Evolutionary conservation across 352 stramenopile species (phyloP), one percentile per base, ranked within the genome.

Genomic region (Globisporangium okanoganense): DNA sequence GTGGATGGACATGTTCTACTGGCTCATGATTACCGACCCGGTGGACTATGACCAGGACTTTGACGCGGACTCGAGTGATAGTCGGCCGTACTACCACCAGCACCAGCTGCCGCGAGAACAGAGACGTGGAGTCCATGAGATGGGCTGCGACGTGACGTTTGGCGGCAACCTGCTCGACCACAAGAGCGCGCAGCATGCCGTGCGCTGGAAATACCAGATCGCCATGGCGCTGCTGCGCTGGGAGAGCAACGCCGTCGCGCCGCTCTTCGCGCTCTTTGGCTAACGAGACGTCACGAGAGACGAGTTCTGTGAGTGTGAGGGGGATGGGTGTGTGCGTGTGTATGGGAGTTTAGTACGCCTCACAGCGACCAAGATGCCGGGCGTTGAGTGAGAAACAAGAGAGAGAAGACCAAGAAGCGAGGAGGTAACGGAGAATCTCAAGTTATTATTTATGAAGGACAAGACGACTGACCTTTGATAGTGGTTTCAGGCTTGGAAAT

Each of bases 1-100:
- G 73, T 92, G 82, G 82, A 90, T 92, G 80, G 79, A 90, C 33
- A 92, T 92, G 80, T 90, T 90, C 40, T 92, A 92, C 72, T 92
- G 82, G 82, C 80, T 92, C 48, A 86, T 89, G 82, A 76, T 92
- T 59, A 87, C 81, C 1, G 78, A 92, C 56, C 76, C 79, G 3
- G 49, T 56, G 10, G 49, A 56, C 10, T 38, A 31, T 29, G 49
- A 56, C 7, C 25, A 40, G 18, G 25, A 40, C 24, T 65, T 58
- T 0, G 57, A 59, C 0, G 57, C 68, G 36, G 55, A 65, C 48
- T 45, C 5, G 18, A 13, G 48, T 48, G 50, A 29, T 33, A 3
- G 24, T 51, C 36, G 35, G n/a, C 43, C 14, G 43, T 25, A 50
- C 33, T 20, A 63, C 36, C 20, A 56, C 22, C 56, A 56, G 22